Conservation (phyloP, 2,329 filamentous ascomycete genomes). For the Biscogniauxia mediterranea region DNA sequence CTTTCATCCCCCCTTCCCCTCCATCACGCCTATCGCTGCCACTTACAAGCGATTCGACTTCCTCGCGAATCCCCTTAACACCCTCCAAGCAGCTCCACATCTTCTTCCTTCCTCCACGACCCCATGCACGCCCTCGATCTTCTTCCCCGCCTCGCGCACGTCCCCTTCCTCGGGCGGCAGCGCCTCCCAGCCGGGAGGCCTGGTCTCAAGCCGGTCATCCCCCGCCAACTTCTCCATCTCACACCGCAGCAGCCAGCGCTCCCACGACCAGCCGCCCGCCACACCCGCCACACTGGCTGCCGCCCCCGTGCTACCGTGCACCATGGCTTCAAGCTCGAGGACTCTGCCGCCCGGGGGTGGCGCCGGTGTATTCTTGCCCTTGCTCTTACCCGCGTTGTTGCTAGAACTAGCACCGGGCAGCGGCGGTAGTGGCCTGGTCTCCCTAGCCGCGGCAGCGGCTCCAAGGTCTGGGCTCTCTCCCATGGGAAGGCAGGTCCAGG, state of each 20-base stretch:
- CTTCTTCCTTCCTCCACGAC: slow-evolving; percentile 63
- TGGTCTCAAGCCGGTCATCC: slow-evolving; percentile 49
- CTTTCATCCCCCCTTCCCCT: too few species aligned
- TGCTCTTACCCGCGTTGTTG: slow-evolving; percentile 29
- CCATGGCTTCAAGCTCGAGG: slow-evolving; percentile 60
- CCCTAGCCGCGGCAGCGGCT: neutral
- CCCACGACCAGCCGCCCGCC: slow-evolving; percentile 87
- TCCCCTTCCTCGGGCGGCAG: slow-evolving; percentile 49
- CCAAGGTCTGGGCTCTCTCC: slow-evolving; percentile 50
- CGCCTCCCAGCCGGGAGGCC: too few species aligned
- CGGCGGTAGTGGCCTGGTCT: slow-evolving; percentile 33
- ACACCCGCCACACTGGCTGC: slow-evolving; percentile 76
- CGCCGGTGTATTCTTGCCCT: slow-evolving; percentile 1
- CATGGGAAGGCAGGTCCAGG: slow-evolving; percentile 88
- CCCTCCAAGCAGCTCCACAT: slow-evolving; percentile 58
- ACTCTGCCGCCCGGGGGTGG: slow-evolving; percentile 32
- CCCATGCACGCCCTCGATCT: slow-evolving; percentile 58
- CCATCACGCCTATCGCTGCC: neutral
- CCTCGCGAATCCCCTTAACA: slow-evolving; percentile 61
- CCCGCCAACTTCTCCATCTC: slow-evolving; percentile 78
- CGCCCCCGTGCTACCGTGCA: slow-evolving; percentile 67
- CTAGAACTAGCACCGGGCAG: slow-evolving; percentile 2
- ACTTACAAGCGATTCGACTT: slow-evolving; percentile 47
- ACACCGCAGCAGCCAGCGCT: slow-evolving; percentile 89
- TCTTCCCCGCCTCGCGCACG: slow-evolving; percentile 56